Conservation (phyloP, 148 eudicot genomes). For the Bassia scoparia region DNA sequence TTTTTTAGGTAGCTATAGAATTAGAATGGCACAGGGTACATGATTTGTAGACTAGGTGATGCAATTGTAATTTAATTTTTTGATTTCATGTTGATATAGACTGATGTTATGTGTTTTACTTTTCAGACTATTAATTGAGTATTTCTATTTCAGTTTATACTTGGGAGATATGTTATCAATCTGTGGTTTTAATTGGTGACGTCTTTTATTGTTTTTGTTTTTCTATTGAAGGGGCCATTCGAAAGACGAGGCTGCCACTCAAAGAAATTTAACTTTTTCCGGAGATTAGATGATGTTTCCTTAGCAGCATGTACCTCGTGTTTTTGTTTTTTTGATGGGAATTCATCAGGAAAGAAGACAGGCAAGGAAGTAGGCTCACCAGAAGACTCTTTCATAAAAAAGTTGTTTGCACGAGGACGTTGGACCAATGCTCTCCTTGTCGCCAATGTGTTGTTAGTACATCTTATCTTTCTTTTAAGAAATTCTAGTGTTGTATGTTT, state of each 20-base stretch:
- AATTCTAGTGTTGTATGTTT: background rate
- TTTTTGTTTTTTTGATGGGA: conserved; percentile 51
- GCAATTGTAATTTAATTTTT: background rate
- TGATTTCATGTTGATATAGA: background rate
- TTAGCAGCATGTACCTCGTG: conserved; percentile 35
- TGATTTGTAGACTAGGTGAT: background rate
- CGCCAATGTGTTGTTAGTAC: conserved; percentile 68
- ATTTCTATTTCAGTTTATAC: background rate
- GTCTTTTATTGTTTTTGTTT: background rate
- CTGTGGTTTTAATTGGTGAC: background rate
- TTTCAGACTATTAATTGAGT: background rate
- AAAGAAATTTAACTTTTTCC: conserved; percentile 37
- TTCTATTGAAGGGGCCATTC: conserved; percentile 40
- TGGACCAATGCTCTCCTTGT: conserved; percentile 63
- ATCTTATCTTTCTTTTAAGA: conserved; percentile 4
- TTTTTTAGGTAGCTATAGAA: background rate
- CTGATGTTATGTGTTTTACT: background rate
- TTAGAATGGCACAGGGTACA: background rate
- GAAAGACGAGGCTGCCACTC: conserved; percentile 32
- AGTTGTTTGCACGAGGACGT: conserved; percentile 37
- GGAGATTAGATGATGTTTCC: conserved; percentile 44
- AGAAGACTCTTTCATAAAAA: conserved; percentile 27
- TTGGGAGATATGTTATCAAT: background rate
- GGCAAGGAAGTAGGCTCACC: conserved; percentile 31
- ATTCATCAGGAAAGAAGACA: conserved; percentile 30